These are phyloP conservation scores for Leccinum sublutescens DNA, from an alignment of 768 basidiomycete species.

Conservation along the genomic window DNA sequence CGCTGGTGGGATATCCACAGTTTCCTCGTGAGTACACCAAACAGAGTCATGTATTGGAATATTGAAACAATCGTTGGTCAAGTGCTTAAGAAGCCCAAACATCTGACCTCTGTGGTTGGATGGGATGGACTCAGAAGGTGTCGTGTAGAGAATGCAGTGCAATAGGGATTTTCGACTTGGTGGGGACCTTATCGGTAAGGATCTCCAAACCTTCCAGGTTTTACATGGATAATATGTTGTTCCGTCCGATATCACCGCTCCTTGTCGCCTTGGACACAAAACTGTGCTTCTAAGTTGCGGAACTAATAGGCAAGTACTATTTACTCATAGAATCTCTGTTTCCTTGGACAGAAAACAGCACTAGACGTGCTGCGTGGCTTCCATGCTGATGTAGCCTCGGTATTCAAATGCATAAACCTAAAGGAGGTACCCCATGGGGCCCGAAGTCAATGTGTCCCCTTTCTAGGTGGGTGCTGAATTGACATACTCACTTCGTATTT, in stretches of 20 bases:
- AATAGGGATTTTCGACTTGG: not conserved
- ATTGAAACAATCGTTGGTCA: not conserved
- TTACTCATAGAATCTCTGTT: not conserved
- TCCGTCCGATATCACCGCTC: slow-evolving; percentile 1
- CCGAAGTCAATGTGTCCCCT: not conserved
- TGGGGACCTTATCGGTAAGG: not conserved
- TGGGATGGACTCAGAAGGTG: not conserved
- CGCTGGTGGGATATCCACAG: not conserved
- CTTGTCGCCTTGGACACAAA: not conserved
- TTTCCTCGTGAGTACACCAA: slow-evolving; percentile 5
- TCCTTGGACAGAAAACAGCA: slow-evolving; percentile 1
- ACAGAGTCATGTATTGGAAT: not conserved
- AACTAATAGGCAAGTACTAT: not conserved
- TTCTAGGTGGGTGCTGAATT: slow-evolving; percentile 1
- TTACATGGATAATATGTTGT: slow-evolving; percentile 1
- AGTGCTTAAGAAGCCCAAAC: not conserved
- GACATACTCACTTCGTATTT: not conserved
- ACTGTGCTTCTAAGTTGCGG: not conserved
- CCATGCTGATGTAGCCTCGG: not conserved
- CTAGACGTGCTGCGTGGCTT: not conserved
- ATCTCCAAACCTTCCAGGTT: not conserved
- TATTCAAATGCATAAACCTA: slow-evolving; percentile 11
- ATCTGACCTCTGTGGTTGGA: not conserved
- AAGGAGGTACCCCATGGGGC: not conserved
- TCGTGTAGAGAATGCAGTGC: not conserved